These are phyloP conservation scores for Sporisorium graminicola DNA, from an alignment of 1,284 basidiomycete species.

Conservation along the genomic window DNA sequence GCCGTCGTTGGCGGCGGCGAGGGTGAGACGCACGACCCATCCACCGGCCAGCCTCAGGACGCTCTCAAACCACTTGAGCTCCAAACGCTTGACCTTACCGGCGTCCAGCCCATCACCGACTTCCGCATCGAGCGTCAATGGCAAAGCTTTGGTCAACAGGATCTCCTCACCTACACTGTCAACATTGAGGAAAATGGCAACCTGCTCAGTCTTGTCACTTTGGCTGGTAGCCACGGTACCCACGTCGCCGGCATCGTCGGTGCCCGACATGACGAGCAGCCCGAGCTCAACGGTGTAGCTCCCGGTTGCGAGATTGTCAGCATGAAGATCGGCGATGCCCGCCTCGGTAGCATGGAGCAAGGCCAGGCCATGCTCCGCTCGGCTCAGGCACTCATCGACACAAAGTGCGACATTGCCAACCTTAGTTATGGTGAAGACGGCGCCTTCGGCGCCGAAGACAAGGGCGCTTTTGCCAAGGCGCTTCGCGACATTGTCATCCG, in stretches of 20 bases:
- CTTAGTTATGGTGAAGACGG: slow-evolving; percentile 70
- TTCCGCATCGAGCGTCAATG: slow-evolving; percentile 67
- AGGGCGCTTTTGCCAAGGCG: slow-evolving; percentile 66
- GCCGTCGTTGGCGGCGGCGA: slow-evolving; percentile 69
- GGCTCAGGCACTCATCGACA: slow-evolving; percentile 68
- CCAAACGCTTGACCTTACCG: slow-evolving; percentile 59
- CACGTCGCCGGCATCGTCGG: slow-evolving; percentile 70
- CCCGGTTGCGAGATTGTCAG: slow-evolving; percentile 69
- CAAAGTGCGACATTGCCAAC: slow-evolving; percentile 69
- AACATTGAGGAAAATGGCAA: slow-evolving; percentile 65
- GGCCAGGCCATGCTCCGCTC: slow-evolving; percentile 70
- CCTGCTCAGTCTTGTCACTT: slow-evolving; percentile 64
- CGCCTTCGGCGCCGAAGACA: slow-evolving; percentile 66
- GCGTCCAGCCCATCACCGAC: slow-evolving; percentile 64
- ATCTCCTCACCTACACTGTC: slow-evolving; percentile 69
- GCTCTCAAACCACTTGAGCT: slow-evolving; percentile 41
- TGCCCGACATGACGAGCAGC: slow-evolving; percentile 60
- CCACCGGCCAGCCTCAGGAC: slow-evolving; percentile 54
- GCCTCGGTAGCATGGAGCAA: slow-evolving; percentile 68
- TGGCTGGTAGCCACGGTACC: slow-evolving; percentile 69
- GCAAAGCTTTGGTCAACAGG: slow-evolving; percentile 66
- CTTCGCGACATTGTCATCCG: slow-evolving; percentile 65
- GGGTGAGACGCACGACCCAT: slow-evolving; percentile 61
- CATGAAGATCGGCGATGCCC: slow-evolving; percentile 64
- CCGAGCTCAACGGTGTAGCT: slow-evolving; percentile 68